Base-by-base conservation (phyloP, 768 basidiomycete species). In the Podaxis rugospora region DNA sequence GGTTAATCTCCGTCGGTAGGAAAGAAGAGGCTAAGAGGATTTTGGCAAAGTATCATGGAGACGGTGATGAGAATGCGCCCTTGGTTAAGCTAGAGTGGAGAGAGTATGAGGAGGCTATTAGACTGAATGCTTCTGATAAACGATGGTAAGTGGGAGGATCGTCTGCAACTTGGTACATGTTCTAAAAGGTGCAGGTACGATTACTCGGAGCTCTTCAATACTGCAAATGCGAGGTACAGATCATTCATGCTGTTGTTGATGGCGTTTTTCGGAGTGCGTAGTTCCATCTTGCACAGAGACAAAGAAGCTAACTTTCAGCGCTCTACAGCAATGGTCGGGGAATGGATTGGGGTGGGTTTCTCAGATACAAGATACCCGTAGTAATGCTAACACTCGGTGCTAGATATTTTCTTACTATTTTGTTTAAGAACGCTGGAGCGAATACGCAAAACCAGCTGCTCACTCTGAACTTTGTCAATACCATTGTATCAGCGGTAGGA, bases 81-180 rank as follows among this genome's bases (percentile, higher is more conserved):
- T 67, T 85, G 37, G 83, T 86, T 25, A 68, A 72, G 36, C 70
- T 84, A 13, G 81, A 86, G 65, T 80, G 74, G 74, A 75, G 73
- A 58, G 83, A 85, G 66, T 79, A 80, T 65, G 77, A 82, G 60
- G 82, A 83, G 63, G 70, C 76, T 7, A 77, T 85, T 55, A 71
- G 74, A 44, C 63, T 78, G 5, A 77, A 82, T 64, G 84, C 80
- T 13, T 79, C 82, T 13, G 83, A 84, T 67, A 85, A 85, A 67
- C 73, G 80, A 52, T 85, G 83, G 83, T 80, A 68, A 66, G 79
- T 62, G 18, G 21, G 39, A 14, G 9, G 18, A 39, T n/a, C 13
- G 25, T 27, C 27, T 56, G 16, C 52, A 2, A 6, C 28, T 37
- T 35, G 28, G 32, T 32, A 11, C 23, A 23, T 14, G 25, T 11